Evolutionary conservation across 164 flowering plant species (phyloP), one percentile per base, ranked within the genome.

Genomic region (Annona squamosa): DNA sequence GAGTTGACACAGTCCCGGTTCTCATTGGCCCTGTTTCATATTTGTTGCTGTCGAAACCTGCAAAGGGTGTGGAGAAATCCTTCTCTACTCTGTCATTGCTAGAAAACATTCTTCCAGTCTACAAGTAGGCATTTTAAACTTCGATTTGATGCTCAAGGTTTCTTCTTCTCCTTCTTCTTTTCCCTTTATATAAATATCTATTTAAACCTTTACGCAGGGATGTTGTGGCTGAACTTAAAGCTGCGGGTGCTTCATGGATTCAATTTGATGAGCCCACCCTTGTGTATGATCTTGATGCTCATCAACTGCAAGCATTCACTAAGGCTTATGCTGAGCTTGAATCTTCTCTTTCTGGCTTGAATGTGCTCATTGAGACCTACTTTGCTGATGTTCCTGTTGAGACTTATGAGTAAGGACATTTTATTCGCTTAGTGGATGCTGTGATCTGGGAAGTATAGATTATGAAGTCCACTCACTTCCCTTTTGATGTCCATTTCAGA

Each of bases 321-420:
- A 71, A 77, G 19, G 97, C 97, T 41, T 94, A 94, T 76, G 46
- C 91, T 47, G 89, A 87, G 63, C 82, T 94, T 4, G 94, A 90
- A 75, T 86, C 91, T 59, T 59, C 90, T 37, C 79, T 90, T 0
- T 84, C 92, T 77, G 97, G 94, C 62, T 71, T 93, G 73, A 82
- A 85, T 81, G 94, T 87, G 68, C 74, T 93, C 9, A 63, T 93
- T 68, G 96, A 88, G 83, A 93, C 98, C 67, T 93, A 93, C 92
- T 93, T 93, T 77, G 91, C 96, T 75, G 97, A 91, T 84, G 78
- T 93, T 67, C 87, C 97, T 47, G 84, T 87, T 71, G 90, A 81
- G 69, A 88, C 97, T 78, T 93, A 76, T 87, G 85, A 88, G 77
- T 71, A 43, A 71, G 73, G 73, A 13, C 62, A 68, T 68, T 37